Base-by-base conservation (phyloP, 208 protist species). In the Acanthamoeba lugdunensis region DNA sequence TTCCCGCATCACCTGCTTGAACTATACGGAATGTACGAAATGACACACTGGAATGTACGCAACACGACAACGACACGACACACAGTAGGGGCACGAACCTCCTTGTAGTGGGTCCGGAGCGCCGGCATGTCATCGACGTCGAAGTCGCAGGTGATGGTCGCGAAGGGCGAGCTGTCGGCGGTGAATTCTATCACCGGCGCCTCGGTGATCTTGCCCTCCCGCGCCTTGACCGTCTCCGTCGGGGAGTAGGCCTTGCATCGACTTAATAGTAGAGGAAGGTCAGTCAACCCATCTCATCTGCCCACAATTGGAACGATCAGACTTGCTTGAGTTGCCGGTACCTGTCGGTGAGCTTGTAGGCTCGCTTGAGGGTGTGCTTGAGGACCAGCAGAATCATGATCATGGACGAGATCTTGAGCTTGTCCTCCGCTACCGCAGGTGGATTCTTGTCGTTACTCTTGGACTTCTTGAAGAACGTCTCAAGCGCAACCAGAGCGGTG, bases 341-440 rank as follows among this genome's bases (percentile, higher is more conserved):
- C 87, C 87, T 93, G 69, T 93, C 69, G 48, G 63, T 63, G 14
- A 93, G 69, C 25, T 82, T 82, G 54, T 93, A 93, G 52, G 71
- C 45, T 48, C 54, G 89, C 25, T 93, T 93, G n/a, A 93, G 89
- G 23, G 54, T 75, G 28, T 93, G 63, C 67, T 93, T 93, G 50
- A 93, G 61, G 3, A 82, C 69, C 18, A 93, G 67, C 2, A 93
- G 33, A 9, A 93, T 93, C 71, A 93, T 93, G 28, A 81, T 67
- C 69, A 82, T 93, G 14, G 89, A 48, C 7, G 89, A 75, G 21
- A 18, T 93, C 89, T 82, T 93, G 89, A 93, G 37, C 41, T 82
- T 56, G 11, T 93, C 69, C 45, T 93, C 67, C 88, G 25, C 14
- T 4, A 82, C 69, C 7, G 89, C 50, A 8, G 69, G 11, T 13